Evolutionary conservation across 164 flowering plant genomes (phyloP).

Genomic region (Piper longum): DNA sequence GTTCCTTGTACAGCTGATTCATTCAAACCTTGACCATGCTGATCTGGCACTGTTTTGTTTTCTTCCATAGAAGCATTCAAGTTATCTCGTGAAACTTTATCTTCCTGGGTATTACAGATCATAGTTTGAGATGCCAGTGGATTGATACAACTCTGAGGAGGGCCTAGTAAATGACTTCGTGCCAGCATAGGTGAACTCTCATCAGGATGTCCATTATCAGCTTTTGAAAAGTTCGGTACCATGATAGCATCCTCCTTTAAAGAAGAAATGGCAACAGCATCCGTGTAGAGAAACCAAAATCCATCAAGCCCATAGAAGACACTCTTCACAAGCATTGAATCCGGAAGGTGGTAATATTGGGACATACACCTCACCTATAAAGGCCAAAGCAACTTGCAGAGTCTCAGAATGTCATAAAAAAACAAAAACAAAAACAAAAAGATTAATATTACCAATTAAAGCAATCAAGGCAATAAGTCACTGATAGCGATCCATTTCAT

Average conservation of each 20-base stretch:
- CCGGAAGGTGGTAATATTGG: constrained; percentile 43
- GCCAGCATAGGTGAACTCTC: not conserved
- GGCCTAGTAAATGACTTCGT: not conserved
- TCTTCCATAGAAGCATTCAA: not conserved
- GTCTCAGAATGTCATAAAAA: not conserved
- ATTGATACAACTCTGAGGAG: not conserved
- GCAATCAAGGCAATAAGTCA: too few relatives aligned
- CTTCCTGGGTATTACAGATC: not conserved
- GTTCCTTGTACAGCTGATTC: not conserved
- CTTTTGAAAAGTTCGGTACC: not conserved
- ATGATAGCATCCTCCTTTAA: not conserved
- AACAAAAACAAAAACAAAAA: too few relatives aligned
- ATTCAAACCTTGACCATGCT: not conserved
- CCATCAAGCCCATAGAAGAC: constrained; percentile 30
- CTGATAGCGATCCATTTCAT: too few relatives aligned
- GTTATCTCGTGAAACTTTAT: not conserved
- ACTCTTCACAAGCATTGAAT: constrained; percentile 43
- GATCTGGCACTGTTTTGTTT: not conserved
- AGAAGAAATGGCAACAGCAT: constrained; percentile 26
- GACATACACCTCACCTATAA: constrained; percentile 48
- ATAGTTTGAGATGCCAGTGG: not conserved
- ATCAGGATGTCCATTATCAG: not conserved
- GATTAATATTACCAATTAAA: too few relatives aligned
- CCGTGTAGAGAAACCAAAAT: constrained; percentile 41
- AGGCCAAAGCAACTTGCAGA: not conserved